Evolutionary conservation across 345 rosid species (phyloP).

Genomic region (Abelmoschus esculentus): DNA sequence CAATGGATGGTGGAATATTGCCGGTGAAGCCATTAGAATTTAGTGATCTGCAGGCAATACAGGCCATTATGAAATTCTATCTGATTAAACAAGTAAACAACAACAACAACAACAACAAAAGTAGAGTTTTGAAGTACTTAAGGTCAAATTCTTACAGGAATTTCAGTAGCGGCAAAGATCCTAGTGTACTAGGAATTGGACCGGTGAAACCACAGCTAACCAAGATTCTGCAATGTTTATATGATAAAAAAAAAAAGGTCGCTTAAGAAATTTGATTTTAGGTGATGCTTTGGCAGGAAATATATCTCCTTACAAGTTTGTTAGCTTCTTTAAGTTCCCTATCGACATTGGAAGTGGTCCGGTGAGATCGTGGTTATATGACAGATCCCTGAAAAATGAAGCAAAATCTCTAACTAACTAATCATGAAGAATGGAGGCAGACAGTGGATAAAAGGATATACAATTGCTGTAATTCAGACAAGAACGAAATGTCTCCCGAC

Average conservation of each 20-base stretch:
- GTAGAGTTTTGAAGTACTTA: not conserved
- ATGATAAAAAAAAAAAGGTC: not conserved
- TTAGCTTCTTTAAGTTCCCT: conserved; percentile 49
- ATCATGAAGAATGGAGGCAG: not conserved
- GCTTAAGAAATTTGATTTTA: not conserved
- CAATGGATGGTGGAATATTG: conserved; percentile 63
- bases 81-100: too few species aligned
- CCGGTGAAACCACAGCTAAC: conserved; percentile 72
- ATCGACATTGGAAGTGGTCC: conserved; percentile 68
- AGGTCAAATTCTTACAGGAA: conserved; percentile 41
- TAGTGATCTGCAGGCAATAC: conserved; percentile 52
- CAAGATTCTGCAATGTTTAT: conserved; percentile 38
- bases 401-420: not conserved
- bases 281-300: not conserved
- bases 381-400: conserved; percentile 63
- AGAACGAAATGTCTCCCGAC: conserved; percentile 40
- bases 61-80: not conserved
- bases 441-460: conserved; percentile 25
- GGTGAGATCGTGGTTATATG: conserved; percentile 44
- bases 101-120: too few species aligned
- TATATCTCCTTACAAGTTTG: conserved; percentile 49
- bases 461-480: conserved; percentile 60
- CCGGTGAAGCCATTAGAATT: conserved; percentile 71
- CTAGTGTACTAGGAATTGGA: conserved; percentile 55
- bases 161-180: conserved; percentile 39